These are phyloP conservation scores for peach (Prunus persica) DNA, from an alignment of 306 rosid genomes.

Conservation along the genomic window DNA sequence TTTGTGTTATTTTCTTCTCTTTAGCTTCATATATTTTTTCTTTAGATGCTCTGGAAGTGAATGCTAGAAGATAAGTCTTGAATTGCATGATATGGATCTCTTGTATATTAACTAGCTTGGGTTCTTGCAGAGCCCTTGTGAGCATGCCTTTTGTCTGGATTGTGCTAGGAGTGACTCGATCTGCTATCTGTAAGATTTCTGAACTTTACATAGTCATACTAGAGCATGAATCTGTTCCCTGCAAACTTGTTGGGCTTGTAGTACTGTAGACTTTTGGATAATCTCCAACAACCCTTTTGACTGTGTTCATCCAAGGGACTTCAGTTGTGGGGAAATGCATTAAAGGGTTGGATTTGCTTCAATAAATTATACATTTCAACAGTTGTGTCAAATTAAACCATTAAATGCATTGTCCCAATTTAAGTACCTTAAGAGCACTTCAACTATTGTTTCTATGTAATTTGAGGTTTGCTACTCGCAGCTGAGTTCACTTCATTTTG, in stretches of 20 bases:
- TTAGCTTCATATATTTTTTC: not conserved
- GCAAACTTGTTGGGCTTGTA: not conserved
- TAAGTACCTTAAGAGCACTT: too few species aligned
- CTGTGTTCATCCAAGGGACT: not conserved
- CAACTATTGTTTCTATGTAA: too few species aligned
- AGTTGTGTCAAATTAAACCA: too few species aligned
- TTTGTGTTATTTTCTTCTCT: not conserved
- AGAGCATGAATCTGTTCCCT: not conserved
- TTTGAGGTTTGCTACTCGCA: too few species aligned
- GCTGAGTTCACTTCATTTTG: too few species aligned
- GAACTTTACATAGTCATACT: slow-evolving; percentile 4
- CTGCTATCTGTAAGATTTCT: slow-evolving; percentile 81
- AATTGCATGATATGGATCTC: slow-evolving; percentile 9
- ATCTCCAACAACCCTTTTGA: not conserved
- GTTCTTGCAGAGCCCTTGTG: slow-evolving; percentile 94
- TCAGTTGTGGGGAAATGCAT: not conserved
- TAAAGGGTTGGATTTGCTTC: not conserved
- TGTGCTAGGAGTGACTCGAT: slow-evolving; percentile 94
- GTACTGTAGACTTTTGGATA: not conserved
- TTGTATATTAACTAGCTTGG: slow-evolving; percentile 22
- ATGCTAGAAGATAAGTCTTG: slow-evolving; percentile 17
- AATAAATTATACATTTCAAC: not conserved
- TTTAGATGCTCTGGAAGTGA: not conserved
- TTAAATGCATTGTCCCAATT: too few species aligned
- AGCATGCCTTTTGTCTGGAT: slow-evolving; percentile 93